A percentile compares a stretch with the other conserved stretches of the same genome.
Evolutionary conservation across 495 filamentous ascomycete species (phyloP).

Genomic region (Aspergillus funiculosus): DNA sequence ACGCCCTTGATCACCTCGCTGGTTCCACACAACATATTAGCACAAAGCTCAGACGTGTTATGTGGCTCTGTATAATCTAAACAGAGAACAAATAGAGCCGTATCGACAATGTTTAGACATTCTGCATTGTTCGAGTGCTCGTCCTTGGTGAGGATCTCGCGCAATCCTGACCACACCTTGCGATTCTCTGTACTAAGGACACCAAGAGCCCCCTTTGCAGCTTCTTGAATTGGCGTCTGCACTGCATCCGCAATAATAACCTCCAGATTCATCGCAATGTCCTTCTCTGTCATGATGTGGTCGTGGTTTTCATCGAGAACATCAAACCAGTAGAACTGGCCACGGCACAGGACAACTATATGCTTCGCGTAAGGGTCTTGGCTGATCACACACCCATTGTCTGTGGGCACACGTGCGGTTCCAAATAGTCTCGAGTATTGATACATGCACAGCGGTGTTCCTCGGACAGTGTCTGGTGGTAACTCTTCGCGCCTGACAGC

Average conservation of each 20-base stretch:
- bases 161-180: slow-evolving; percentile 86
- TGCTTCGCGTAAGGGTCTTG: slow-evolving; percentile 87
- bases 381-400: slow-evolving; percentile 92
- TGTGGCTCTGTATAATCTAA: slow-evolving; percentile 85
- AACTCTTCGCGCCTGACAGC: slow-evolving; percentile 91
- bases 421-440: slow-evolving; percentile 96
- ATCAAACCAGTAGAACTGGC: slow-evolving; percentile 99
- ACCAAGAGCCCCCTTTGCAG: slow-evolving; percentile 86
- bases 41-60: slow-evolving; percentile 73
- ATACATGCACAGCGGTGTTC: slow-evolving; percentile 89
- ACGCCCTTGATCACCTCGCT: slow-evolving; percentile 87
- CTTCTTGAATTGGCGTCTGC: slow-evolving; percentile 85
- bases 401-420: slow-evolving; percentile 89
- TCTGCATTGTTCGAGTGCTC: slow-evolving; percentile 89
- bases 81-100: slow-evolving; percentile 86
- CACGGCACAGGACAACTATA: slow-evolving; percentile 88
- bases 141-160: slow-evolving; percentile 84
- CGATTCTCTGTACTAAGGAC: slow-evolving; percentile 95
- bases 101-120: slow-evolving; percentile 89
- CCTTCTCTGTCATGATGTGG: slow-evolving; percentile 94
- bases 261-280: slow-evolving; percentile 85
- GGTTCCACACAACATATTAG: slow-evolving; percentile 97
- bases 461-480: slow-evolving; percentile 78
- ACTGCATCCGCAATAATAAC: slow-evolving; percentile 87
- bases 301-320: slow-evolving; percentile 92